phyloP scores from a whole-genome alignment of 176 grass and related monocot genomes.

The Oryza punctata region DNA sequence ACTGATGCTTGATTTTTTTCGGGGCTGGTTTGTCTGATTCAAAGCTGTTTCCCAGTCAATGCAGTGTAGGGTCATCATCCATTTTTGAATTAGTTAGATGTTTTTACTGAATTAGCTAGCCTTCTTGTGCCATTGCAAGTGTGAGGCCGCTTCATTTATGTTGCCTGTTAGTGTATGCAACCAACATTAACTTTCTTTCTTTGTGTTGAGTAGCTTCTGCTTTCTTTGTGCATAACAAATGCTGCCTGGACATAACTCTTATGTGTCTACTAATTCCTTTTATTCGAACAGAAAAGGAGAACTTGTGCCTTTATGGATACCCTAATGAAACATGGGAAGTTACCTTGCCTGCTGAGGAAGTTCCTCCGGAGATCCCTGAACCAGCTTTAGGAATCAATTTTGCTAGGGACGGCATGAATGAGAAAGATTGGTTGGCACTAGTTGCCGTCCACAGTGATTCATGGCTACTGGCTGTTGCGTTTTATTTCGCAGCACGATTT shows the following conservation, averaged over 20 bases:
- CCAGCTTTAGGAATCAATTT: constrained; percentile 96
- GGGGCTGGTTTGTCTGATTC: neutral
- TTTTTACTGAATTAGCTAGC: constrained; percentile 4
- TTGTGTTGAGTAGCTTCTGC: constrained; percentile 6
- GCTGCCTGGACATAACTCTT: neutral
- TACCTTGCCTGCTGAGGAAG: constrained; percentile 91
- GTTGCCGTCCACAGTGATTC: constrained; percentile 93
- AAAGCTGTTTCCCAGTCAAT: constrained; percentile 31
- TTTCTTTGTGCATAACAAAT: constrained; percentile 21
- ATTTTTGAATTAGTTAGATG: neutral
- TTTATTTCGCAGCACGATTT: constrained; percentile 95
- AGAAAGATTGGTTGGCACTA: constrained; percentile 91
- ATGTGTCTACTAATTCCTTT: constrained; percentile 31
- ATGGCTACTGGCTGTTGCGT: constrained; percentile 88
- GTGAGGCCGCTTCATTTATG: constrained; percentile 15
- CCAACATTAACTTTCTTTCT: neutral
- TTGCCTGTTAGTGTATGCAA: constrained; percentile 22
- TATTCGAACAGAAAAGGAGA: constrained; percentile 78
- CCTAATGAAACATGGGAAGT: constrained; percentile 98
- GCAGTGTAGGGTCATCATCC: neutral
- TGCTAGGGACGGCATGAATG: constrained; percentile 93
- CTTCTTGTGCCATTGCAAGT: constrained; percentile 9
- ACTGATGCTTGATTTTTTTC: neutral
- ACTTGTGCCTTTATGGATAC: constrained; percentile 92
- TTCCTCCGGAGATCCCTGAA: constrained; percentile 94